Evolutionary conservation across 805 yeast genomes (phyloP).

Genomic region (Metschnikowia vanudenii): DNA sequence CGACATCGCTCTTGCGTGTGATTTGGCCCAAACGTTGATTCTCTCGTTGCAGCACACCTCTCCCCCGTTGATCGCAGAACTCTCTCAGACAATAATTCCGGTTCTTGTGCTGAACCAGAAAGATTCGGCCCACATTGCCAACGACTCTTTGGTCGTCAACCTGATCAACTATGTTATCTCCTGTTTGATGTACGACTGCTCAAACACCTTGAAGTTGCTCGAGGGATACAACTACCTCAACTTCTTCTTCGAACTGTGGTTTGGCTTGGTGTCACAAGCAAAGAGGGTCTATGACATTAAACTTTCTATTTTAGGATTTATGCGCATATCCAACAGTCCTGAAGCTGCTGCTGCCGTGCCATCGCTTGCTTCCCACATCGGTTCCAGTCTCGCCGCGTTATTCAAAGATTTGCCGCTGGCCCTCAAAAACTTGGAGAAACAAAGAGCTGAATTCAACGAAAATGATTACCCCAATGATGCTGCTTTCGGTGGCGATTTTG

Average conservation of each 20-base stretch:
- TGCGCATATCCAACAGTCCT: constrained; percentile 42
- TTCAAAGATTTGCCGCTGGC: constrained; percentile 71
- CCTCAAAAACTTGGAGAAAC: constrained; percentile 59
- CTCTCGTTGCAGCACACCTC: constrained; percentile 54
- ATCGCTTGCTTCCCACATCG: constrained; percentile 34
- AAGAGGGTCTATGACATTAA: constrained; percentile 80
- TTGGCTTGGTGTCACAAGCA: constrained; percentile 51
- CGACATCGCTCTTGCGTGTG: constrained; percentile 60
- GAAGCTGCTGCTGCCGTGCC: constrained; percentile 28
- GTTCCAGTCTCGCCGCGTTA: constrained; percentile 49
- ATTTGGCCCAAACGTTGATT: constrained; percentile 62
- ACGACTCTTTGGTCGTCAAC: constrained; percentile 44
- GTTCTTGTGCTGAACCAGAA: constrained; percentile 28
- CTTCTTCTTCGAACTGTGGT: constrained; percentile 64
- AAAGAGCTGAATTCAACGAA: constrained; percentile 52
- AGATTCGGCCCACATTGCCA: constrained; percentile 27
- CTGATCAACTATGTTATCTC: constrained; percentile 64
- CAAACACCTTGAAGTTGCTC: constrained; percentile 50
- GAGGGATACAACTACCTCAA: constrained; percentile 38
- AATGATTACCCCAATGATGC: constrained; percentile 25
- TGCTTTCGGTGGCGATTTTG: constrained; percentile 5
- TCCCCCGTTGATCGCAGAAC: constrained; percentile 43
- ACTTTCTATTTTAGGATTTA: constrained; percentile 64
- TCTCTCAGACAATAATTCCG: constrained; percentile 45
- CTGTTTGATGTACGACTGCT: constrained; percentile 60